A percentile compares a stretch with the other conserved stretches of the same genome.
These are phyloP conservation scores for Apiospora kogelbergensis DNA, from an alignment of 2,329 filamentous ascomycete genomes.

Conservation along the genomic window DNA sequence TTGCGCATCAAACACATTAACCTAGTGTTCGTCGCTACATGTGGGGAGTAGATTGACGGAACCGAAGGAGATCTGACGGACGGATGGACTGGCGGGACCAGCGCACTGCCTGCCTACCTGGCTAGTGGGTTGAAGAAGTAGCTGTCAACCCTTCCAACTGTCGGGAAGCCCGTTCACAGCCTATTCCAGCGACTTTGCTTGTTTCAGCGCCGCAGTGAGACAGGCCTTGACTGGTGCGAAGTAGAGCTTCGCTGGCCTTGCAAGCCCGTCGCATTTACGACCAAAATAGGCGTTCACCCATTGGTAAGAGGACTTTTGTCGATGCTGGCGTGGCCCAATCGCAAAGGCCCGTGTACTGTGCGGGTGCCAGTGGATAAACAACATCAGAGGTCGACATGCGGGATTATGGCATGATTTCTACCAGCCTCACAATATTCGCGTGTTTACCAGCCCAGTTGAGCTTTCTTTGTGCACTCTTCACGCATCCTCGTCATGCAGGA, in stretches of 20 bases:
- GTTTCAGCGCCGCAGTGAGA: neutral
- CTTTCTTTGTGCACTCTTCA: neutral
- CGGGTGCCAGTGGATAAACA: neutral
- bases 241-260: neutral
- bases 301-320: neutral
- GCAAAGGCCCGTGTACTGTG: neutral
- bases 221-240: neutral
- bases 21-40: neutral
- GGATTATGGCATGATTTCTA: neutral
- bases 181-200: neutral
- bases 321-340: neutral
- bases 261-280: neutral
- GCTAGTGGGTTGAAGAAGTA: neutral
- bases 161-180: neutral
- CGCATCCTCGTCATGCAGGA: neutral
- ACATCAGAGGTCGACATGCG: neutral
- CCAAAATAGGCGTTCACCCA: neutral
- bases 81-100: neutral
- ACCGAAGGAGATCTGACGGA: conserved; percentile 4
- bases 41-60: neutral
- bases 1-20: conserved; percentile 2
- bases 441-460: neutral
- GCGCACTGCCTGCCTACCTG: neutral
- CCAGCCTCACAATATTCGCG: neutral
- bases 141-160: neutral